Evolutionary conservation across 1,139 yeast species (phyloP), one percentile per base, ranked within the genome.

Genomic region (Geotrichum restrictum): DNA sequence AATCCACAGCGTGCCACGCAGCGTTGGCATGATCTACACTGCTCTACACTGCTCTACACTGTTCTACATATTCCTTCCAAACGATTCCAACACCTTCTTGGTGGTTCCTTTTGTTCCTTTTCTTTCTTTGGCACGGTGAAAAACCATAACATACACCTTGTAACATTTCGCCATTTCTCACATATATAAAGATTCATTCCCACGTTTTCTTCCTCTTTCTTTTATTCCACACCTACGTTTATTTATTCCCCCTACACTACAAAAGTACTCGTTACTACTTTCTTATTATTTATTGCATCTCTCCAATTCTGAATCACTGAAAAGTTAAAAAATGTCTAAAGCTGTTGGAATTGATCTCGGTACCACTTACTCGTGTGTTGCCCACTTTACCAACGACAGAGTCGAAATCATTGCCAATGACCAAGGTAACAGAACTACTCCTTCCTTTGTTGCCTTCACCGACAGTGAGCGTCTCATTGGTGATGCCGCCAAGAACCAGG

Each of bases 401-500:
- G 82, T 83, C 66, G 97, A 88, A 76, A 88, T 88, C 74, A 88
- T 88, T 76, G 96, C 96, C 75, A 88, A 88, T 79, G 96, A 88
- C 76, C 96, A 88, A 81, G 96, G 96, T 84, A 88, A 88, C 88
- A 85, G 96, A 80, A 93, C 88, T 72, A 88, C 96, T 67, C 96
- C 96, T 70, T 88, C 96, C 62, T 88, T 87, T 80, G 96, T 88
- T 74, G 96, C 96, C 67, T 88, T 88, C 88, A 88, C 94, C 65
- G 84, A 86, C 73, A 87, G 87, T 72, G 96, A 88, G 81, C 88
- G 97, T 81, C 83, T 89, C 74, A 88, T 89, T 71, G 97, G 97
- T 82, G 96, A 89, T 78, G 96, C 96, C 71, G 96, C 96, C 72
- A 88, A 88, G 87, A 88, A 88, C 76, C 96, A 88, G 80, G 96